Evolutionary conservation across 1,284 basidiomycete genomes (phyloP).

Genomic region (Moesziomyces sp.): DNA sequence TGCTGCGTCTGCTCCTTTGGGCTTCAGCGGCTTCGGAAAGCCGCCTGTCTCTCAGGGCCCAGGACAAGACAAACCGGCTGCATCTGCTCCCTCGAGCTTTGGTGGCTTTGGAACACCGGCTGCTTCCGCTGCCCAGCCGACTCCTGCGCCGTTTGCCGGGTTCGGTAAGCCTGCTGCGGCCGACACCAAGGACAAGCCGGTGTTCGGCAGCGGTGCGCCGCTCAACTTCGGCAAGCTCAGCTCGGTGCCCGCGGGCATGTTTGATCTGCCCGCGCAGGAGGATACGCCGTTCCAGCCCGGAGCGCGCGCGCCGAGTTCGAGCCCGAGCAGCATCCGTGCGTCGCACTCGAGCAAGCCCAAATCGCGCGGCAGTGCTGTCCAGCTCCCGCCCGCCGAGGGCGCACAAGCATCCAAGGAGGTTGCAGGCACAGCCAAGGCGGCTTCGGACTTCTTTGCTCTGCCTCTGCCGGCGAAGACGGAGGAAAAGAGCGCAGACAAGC

Average conservation of each 20-base stretch:
- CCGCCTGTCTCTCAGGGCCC: too few relatives aligned
- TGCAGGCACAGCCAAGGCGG: constrained; percentile 8
- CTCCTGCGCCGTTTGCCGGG: constrained; percentile 11
- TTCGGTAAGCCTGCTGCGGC: constrained; percentile 6
- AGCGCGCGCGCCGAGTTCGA: constrained; percentile 30
- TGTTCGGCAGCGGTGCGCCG: constrained; percentile 17
- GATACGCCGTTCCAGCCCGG: constrained; percentile 44
- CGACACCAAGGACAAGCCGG: constrained; percentile 5
- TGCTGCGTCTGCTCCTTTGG: background rate
- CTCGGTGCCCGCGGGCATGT: constrained; percentile 30
- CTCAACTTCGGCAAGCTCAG: constrained; percentile 36
- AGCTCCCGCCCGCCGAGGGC: constrained; percentile 19
- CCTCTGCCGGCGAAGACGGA: constrained; percentile 19
- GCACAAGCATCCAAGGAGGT: constrained; percentile 3
- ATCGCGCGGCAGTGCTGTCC: constrained; percentile 21
- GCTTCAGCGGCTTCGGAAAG: constrained; percentile 3
- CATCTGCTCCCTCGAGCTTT: constrained; percentile 7
- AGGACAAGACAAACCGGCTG: background rate
- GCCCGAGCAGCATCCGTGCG: constrained; percentile 23
- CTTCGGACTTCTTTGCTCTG: constrained; percentile 36
- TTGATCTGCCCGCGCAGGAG: constrained; percentile 32
- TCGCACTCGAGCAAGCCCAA: constrained; percentile 25
- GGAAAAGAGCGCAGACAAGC: background rate
- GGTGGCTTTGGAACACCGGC: constrained; percentile 7
- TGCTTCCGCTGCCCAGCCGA: constrained; percentile 7